These are phyloP conservation scores for Acer negundo DNA, from an alignment of 345 rosid genomes.

Conservation along the genomic window DNA sequence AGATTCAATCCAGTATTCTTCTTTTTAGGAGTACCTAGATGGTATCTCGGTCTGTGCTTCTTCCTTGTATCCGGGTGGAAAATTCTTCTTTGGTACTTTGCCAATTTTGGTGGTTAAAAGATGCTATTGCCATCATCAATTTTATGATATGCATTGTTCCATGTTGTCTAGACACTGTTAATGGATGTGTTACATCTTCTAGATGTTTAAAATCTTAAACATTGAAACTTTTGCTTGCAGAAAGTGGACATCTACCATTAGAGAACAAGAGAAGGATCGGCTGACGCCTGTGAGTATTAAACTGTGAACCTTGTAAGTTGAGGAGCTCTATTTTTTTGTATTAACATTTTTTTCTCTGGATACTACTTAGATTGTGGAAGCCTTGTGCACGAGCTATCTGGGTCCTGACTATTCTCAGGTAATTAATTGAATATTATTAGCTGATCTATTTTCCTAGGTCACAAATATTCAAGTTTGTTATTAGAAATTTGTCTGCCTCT, in stretches of 20 bases:
- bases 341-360: conserved; percentile 10
- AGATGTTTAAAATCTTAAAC: conserved; percentile 10
- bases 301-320: conserved; percentile 20
- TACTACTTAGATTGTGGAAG: conserved; percentile 75
- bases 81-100: no score
- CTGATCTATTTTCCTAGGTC: conserved; percentile 8
- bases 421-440: conserved; percentile 13
- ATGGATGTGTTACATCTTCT: background rate
- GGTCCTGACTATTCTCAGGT: conserved; percentile 97
- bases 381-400: conserved; percentile 66
- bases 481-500: conserved; percentile 20
- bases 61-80: no score
- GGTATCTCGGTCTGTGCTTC: no score
- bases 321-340: conserved; percentile 9
- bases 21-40: no score
- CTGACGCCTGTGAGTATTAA: conserved; percentile 70
- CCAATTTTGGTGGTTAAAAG: no score
- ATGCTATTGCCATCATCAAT: background rate
- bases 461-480: conserved; percentile 15
- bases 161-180: background rate
- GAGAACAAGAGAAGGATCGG: conserved; percentile 88
- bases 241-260: conserved; percentile 80
- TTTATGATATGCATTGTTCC: background rate
- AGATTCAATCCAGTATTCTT: no score
- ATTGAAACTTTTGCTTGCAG: conserved; percentile 43